Conservation (phyloP, 306 rosid species). For the Begonia fuchsioides region DNA sequence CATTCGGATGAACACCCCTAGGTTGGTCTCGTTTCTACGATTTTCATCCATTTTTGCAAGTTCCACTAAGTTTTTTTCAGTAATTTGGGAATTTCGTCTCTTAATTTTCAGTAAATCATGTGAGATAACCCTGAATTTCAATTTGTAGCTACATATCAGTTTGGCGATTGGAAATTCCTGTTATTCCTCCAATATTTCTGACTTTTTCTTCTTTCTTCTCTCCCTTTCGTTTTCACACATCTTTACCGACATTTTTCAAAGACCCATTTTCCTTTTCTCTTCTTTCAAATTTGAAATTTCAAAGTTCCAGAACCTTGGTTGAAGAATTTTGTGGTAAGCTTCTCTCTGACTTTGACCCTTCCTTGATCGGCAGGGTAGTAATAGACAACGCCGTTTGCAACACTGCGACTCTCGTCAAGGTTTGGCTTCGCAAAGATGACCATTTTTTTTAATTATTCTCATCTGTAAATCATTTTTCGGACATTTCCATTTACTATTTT, state of each 20-base stretch:
- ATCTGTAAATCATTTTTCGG: not conserved
- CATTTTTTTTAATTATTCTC: not conserved
- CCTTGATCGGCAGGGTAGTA: slow-evolving; percentile 51
- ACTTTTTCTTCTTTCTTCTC: not conserved
- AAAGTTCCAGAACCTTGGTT: slow-evolving; percentile 1
- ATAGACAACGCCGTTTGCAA: slow-evolving; percentile 81
- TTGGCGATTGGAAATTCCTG: no score
- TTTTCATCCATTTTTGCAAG: no score
- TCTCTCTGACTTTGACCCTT: slow-evolving; percentile 33
- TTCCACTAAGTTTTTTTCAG: not conserved
- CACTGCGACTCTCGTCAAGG: slow-evolving; percentile 76
- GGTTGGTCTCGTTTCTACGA: slow-evolving; percentile 25
- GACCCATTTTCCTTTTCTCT: not conserved
- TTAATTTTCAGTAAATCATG: not conserved
- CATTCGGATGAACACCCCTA: slow-evolving; percentile 74
- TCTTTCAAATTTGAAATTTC: not conserved
- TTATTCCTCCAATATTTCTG: not conserved
- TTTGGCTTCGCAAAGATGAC: slow-evolving; percentile 8
- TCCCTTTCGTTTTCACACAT: not conserved
- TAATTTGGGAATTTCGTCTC: no score
- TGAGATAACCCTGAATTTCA: no score
- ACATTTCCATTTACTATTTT: not conserved
- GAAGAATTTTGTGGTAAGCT: not conserved
- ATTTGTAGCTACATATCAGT: no score
- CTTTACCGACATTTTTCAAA: not conserved